These are phyloP conservation scores for Prunus armeniaca DNA, from an alignment of 306 rosid species.

Conservation along the genomic window DNA sequence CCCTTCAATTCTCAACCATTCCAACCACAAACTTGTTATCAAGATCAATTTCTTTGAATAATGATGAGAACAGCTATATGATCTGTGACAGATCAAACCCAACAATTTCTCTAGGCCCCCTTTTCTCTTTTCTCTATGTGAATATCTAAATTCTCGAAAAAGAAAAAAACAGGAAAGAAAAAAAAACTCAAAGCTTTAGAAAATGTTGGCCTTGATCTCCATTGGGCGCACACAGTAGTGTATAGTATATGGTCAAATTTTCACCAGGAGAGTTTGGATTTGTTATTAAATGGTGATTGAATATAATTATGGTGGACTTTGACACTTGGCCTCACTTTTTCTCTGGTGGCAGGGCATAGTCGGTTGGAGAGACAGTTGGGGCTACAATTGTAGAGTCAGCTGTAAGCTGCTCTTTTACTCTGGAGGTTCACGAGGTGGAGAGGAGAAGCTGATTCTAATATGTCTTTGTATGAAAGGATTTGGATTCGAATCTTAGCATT, in stretches of 20 bases:
- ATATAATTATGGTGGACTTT: slow-evolving; percentile 28
- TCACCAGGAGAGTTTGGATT: slow-evolving; percentile 36
- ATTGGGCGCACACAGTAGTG: slow-evolving; percentile 1
- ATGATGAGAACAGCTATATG: neutral
- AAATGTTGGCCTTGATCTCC: slow-evolving; percentile 14
- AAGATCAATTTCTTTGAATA: neutral
- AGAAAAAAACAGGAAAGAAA: neutral
- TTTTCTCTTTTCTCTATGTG: neutral
- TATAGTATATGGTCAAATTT: slow-evolving; percentile 20
- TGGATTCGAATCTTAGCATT: accelerated
- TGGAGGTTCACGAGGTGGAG: too few species aligned
- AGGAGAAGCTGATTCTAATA: too few species aligned
- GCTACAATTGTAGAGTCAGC: neutral
- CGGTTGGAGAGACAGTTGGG: neutral
- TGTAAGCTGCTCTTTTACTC: neutral
- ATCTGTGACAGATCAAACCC: neutral
- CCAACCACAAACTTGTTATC: slow-evolving; percentile 22
- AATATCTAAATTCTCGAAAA: slow-evolving; percentile 18
- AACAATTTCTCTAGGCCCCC: neutral
- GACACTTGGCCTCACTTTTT: slow-evolving; percentile 37
- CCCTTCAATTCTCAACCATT: slow-evolving; percentile 28
- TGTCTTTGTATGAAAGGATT: too few species aligned
- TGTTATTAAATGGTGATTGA: slow-evolving; percentile 24
- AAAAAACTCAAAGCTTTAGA: neutral
- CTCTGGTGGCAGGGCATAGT: slow-evolving; percentile 26